Evolutionary conservation across 306 rosid genomes (phyloP), one percentile per base, ranked within the genome.

Genomic region (Cercis canadensis): DNA sequence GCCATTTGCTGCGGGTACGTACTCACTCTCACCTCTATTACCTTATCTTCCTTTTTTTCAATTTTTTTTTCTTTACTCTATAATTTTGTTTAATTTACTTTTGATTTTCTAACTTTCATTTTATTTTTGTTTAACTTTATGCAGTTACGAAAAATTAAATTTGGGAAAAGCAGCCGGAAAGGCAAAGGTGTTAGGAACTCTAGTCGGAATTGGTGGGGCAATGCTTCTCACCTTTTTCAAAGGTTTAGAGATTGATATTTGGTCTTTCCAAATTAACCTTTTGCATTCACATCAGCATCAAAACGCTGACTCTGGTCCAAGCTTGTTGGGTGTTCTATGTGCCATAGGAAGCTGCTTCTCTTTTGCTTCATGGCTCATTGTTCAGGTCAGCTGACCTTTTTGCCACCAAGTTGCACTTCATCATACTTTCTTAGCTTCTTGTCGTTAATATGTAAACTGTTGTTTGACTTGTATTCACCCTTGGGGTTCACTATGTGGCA

Each of bases 191-290:
- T 19, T 70, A 3, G 91, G 91, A 16, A 76, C 85, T 0, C 1
- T 76, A 5, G 33, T 47, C 0, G 86, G 85, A 7, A 36, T 87
- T 10, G 78, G 83, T 5, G 91, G 91, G 65, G 83, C 88, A 17
- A 83, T 73, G 88, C 2, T 79, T 19, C 65, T 83, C 40, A 76
- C 77, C 0, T 81, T 83, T 37, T 78, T 43, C 67, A 81, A 78
- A 65, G 88, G 91, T 17, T 1, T 4, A 41, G 50, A 69, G 3
- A 62, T 83, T 2, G 5, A 70, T 6, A 41, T 75, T 0, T 52
- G 61, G 75, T 21, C 78, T 17, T 53, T 62, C 34, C 74, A 60
- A 17, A 24, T 41, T 31, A 31, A 58, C 67, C 60, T 72, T 45
- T 19, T 72, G 24, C 77, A 31, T 72, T 59, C 19, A 3, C 57